Conservation (phyloP, 805 yeast species). For the Metschnikowia koreensis region DNA sequence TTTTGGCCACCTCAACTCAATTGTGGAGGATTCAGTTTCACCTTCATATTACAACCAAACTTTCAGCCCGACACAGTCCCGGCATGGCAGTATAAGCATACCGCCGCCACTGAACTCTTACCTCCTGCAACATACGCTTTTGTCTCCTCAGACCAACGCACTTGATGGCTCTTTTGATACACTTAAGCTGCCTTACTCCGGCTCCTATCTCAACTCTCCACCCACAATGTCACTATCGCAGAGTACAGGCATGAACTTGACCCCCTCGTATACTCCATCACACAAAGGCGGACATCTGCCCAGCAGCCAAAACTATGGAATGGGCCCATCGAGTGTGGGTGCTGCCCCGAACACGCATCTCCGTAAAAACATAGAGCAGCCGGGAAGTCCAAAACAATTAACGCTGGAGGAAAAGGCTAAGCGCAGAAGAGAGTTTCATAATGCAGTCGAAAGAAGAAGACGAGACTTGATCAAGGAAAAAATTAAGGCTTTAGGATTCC, state of each 20-base stretch:
- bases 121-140: conserved; percentile 35
- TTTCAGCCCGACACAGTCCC: conserved; percentile 31
- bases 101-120: conserved; percentile 29
- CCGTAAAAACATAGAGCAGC: conserved; percentile 13
- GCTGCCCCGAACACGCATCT: conserved; percentile 4
- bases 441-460: conserved; percentile 90
- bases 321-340: conserved; percentile 8
- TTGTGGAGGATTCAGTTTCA: conserved; percentile 28
- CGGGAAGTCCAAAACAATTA: conserved; percentile 33
- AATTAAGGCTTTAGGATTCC: conserved; percentile 75
- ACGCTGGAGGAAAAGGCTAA: conserved; percentile 68
- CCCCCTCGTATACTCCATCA: conserved; percentile 5
- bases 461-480: conserved; percentile 88
- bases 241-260: conserved; percentile 16
- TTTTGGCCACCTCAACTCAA: conserved; percentile 30
- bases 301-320: conserved; percentile 3
- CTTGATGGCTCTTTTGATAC: conserved; percentile 34
- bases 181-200: conserved; percentile 32
- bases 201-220: conserved; percentile 38
- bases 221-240: conserved; percentile 24
- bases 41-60: conserved; percentile 18
- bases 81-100: conserved; percentile 33
- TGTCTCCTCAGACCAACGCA: conserved; percentile 31
- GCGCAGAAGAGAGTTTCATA: conserved; percentile 84
- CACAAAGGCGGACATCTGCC: conserved; percentile 6